Conservation (phyloP, 331 rosid genomes). For the Telfairia occidentalis region DNA sequence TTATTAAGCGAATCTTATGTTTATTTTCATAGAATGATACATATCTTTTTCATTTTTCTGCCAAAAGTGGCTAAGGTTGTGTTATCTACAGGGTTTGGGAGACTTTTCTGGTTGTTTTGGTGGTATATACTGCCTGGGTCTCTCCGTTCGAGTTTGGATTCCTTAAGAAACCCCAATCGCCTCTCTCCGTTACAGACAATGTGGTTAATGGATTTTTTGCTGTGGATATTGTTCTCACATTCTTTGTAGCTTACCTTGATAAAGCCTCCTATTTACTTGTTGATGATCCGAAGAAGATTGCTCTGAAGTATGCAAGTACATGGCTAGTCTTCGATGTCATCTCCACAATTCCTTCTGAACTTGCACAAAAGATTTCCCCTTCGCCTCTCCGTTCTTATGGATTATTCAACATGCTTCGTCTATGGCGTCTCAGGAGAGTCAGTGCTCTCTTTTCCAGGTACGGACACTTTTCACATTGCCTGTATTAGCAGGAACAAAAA, state of each 20-base stretch:
- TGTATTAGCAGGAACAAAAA: not conserved
- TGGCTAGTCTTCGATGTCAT: constrained; percentile 70
- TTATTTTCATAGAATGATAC: not conserved
- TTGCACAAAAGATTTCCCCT: constrained; percentile 43
- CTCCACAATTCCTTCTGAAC: constrained; percentile 76
- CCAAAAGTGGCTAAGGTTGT: constrained; percentile 13
- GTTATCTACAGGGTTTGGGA: constrained; percentile 65
- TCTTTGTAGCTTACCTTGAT: constrained; percentile 84
- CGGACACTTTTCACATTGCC: not conserved
- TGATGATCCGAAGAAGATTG: constrained; percentile 54
- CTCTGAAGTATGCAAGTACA: constrained; percentile 52
- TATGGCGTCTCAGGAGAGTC: constrained; percentile 98
- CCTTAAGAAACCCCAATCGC: constrained; percentile 48
- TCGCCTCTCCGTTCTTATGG: constrained; percentile 52
- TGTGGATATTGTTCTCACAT: constrained; percentile 71
- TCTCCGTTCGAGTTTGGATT: constrained; percentile 95
- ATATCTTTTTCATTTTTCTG: not conserved
- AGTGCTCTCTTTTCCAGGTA: constrained; percentile 77
- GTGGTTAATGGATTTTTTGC: constrained; percentile 78
- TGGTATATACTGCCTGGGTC: constrained; percentile 89
- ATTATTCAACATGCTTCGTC: constrained; percentile 83
- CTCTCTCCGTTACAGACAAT: constrained; percentile 63
- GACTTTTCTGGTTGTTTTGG: constrained; percentile 61
- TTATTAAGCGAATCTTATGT: not conserved
- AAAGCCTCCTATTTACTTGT: constrained; percentile 49